Base-by-base conservation (phyloP, 148 eudicot genomes). In the Vaccinium vitisidaea region DNA sequence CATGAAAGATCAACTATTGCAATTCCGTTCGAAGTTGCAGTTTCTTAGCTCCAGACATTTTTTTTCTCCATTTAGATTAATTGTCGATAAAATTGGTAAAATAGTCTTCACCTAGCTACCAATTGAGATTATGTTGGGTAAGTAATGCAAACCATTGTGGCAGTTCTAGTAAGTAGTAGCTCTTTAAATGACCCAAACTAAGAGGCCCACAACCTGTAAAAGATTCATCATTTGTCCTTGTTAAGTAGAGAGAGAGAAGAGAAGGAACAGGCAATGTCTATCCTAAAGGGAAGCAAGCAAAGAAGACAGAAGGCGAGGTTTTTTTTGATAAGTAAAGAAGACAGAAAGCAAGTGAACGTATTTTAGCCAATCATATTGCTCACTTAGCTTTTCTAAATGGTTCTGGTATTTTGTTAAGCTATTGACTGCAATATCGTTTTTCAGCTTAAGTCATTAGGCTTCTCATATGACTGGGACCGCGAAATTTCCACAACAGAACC, bases 391-490 rank as follows among this genome's bases (percentile, higher is more conserved):
- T 50, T 8, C 36, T 53, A 48, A 63, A 54, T 56, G 32, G 19
- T 27, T 84, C 43, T 54, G 63, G 19, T 52, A 61, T 82, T 82
- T 82, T 48, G 25, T 84, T 58, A 4, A 79, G 69, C 54, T 77
- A 32, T 63, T 88, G 86, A 85, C 49, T 83, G 61, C 14, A 59
- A 15, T 48, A 18, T 86, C 84, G 76, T n/a, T 87, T 80, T 85
- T 59, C 91, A 97, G 99, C 98, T 97, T 67, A 97, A 97, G 88
- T 91, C 92, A 80, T 88, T 97, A 84, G 99, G 99, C 83, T 97
- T 97, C 87, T 97, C 99, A 48, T 97, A 94, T 87, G 99, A 97
- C 75, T 97, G 99, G 99, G 98, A 97, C 86, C 98, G 99, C 81
- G 99, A 97, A 92, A 89, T 97, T 83, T 95, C 99, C 70, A 97